Conservation (phyloP, 805 yeast species). For the Yarrowia hollandica region DNA sequence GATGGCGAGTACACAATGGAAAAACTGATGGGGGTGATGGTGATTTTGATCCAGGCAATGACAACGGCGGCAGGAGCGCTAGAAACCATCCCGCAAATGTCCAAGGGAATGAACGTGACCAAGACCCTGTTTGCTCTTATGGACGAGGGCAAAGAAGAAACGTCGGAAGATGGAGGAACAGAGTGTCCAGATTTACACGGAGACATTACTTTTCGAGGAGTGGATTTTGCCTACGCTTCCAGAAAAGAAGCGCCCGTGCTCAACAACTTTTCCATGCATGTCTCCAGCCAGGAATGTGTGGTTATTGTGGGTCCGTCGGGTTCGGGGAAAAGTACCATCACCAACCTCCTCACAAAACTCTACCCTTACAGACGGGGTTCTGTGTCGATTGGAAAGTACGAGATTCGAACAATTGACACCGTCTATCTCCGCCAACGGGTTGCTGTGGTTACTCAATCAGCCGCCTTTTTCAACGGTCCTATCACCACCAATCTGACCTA, state of each 20-base stretch:
- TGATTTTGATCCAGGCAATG: constrained; percentile 72
- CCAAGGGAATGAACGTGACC: constrained; percentile 59
- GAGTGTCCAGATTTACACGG: constrained; percentile 12
- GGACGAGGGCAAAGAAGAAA: not conserved
- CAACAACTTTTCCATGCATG: constrained; percentile 45
- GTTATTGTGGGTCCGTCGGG: constrained; percentile 88
- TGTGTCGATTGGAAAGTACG: constrained; percentile 50
- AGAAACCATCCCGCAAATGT: constrained; percentile 71
- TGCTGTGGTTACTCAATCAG: constrained; percentile 74
- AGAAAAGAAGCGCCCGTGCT: constrained; percentile 40
- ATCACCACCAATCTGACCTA: constrained; percentile 69
- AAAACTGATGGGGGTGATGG: constrained; percentile 67
- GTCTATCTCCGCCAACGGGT: constrained; percentile 54
- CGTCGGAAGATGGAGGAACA: not conserved
- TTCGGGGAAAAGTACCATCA: constrained; percentile 82
- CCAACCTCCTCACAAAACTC: constrained; percentile 56
- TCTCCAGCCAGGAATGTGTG: constrained; percentile 52
- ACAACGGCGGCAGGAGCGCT: constrained; percentile 61
- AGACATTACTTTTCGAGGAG: constrained; percentile 46
- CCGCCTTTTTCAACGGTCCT: constrained; percentile 70
- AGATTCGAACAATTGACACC: constrained; percentile 50
- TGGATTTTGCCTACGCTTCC: constrained; percentile 45
- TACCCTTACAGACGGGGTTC: constrained; percentile 47
- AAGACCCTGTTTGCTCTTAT: constrained; percentile 10
- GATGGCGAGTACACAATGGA: constrained; percentile 53